Conservation (phyloP, 1,284 basidiomycete species). For the Boletellus deceptivus region DNA sequence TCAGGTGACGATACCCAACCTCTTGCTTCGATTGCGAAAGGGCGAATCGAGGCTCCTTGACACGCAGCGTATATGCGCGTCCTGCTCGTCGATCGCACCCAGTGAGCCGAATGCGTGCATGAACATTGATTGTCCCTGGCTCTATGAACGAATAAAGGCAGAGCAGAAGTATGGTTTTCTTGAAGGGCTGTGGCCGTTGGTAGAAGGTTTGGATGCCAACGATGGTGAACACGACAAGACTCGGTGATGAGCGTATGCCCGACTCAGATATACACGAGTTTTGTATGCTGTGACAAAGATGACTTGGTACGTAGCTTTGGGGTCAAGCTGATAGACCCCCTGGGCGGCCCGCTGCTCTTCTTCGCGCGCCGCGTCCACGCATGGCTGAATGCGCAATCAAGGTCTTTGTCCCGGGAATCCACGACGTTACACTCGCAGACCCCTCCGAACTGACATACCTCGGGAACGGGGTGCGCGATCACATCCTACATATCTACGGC, state of each 20-base stretch:
- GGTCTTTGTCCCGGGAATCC: constrained; percentile 23
- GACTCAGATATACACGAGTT: too few species aligned
- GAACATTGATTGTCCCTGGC: constrained; percentile 81
- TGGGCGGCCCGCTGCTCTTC: too few species aligned
- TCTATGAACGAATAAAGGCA: constrained; percentile 71
- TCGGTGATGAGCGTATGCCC: too few species aligned
- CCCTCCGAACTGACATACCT: constrained; percentile 13
- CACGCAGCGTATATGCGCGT: constrained; percentile 68
- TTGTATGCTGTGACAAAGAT: too few species aligned
- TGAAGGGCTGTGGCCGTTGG: too few species aligned
- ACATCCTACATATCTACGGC: constrained; percentile 19
- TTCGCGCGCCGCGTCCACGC: not conserved
- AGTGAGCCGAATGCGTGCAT: constrained; percentile 71
- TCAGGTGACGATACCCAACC: constrained; percentile 55
- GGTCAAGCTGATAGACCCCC: too few species aligned
- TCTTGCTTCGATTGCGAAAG: constrained; percentile 57
- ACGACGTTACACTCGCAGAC: constrained; percentile 15
- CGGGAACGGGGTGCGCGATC: constrained; percentile 14
- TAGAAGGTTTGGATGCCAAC: too few species aligned
- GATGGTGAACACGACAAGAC: too few species aligned
- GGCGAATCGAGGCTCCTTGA: constrained; percentile 56
- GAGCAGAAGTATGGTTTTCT: constrained; percentile 53
- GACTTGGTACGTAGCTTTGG: too few species aligned
- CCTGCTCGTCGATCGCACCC: constrained; percentile 58
- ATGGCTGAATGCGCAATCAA: constrained; percentile 23